Base-by-base conservation (phyloP, 768 basidiomycete species). In the Lactarius hengduanensis region DNA sequence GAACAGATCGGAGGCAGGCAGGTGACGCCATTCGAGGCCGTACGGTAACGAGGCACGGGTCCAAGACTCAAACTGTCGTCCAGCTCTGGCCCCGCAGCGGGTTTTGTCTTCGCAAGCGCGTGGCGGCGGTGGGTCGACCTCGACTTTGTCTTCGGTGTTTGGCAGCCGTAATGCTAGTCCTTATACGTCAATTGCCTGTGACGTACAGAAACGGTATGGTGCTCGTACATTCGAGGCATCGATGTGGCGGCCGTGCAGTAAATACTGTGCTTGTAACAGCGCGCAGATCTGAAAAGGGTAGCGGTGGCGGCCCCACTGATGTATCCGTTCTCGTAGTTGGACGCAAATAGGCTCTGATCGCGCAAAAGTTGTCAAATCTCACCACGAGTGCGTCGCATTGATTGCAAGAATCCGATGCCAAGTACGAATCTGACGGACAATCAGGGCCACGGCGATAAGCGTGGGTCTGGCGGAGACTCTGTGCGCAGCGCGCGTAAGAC, bases 391-490 rank as follows among this genome's bases (percentile, higher is more conserved):
- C 22, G 22, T 26, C 50, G 38, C 38, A 34, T 30, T 38, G 47
- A 34, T 30, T 38, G 47, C 45, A 11, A 22, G 26, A 30, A 62
- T 22, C 10, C 61, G 30, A 50, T 18, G n/a, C 45, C 45, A 43
- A 22, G 28, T n/a, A 53, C 10, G 20, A 26, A 34, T 18, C 15
- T 41, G 15, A 18, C 16, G 3, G 20, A n/a, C 13, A 0, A 50
- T 50, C 50, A 50, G 22, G 50, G 50, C 5, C 22, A 57, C 66
- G 61, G 56, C 36, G 62, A 67, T 64, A 53, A 22, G 41, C 56
- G 43, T 59, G 66, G 66, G 57, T 61, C 64, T 45, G 36, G 57
- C 32, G 40, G 68, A 58, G 7, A 55, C 54, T 4, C 32, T 32
- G 20, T 8, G 20, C 26, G 57, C 40, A 18, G 47, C 38, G 22